Evolutionary conservation across 768 basidiomycete genomes (phyloP), one percentile per base, ranked within the genome.

Genomic region (Tricholoma flavovirens): DNA sequence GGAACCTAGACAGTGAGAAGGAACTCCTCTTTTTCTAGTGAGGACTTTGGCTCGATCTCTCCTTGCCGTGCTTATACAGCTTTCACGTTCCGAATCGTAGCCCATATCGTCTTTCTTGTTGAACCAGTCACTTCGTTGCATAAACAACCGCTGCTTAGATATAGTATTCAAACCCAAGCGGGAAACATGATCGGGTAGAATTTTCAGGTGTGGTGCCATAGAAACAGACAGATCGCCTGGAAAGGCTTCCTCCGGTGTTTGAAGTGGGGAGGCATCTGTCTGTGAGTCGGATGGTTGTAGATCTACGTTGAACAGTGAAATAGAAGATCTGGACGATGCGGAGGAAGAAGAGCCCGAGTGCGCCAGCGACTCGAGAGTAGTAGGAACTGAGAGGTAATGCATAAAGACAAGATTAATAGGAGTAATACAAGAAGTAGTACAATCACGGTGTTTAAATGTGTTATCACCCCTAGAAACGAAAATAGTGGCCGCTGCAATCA

Each of bases 41-140:
- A 29, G 30, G 17, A 35, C 5, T 19, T 35, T 54, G 15, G 10
- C 11, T 11, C 56, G 54, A 19, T 45, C 21, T 12, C 4, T 45
- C n/a, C 14, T 12, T 21, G 14, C 10, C 5, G 14, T 19, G 29
- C 22, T 48, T n/a, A 46, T 12, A 29, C n/a, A 15, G 30, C 30
- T 43, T 50, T 63, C 58, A 3, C 52, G 52, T 29, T 59, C 62
- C 46, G 62, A 63, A 2, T 63, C 54, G 51, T 63, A 63, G 40
- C 62, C 60, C 2, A 32, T 21, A 40, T 63, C 56, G 9, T 54
- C 40, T 21, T 21, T 48, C 19, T 36, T 33, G 6, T 42, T 33
- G n/a, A 38, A 17, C 30, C 54, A 21, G 24, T 56, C 55, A 14
- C 21, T 33, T 17, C 19, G 30, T 53, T 29, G 42, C 22, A 35